Conservation (phyloP, 2,329 filamentous ascomycete genomes). For the Pestalotiopsis fici region DNA sequence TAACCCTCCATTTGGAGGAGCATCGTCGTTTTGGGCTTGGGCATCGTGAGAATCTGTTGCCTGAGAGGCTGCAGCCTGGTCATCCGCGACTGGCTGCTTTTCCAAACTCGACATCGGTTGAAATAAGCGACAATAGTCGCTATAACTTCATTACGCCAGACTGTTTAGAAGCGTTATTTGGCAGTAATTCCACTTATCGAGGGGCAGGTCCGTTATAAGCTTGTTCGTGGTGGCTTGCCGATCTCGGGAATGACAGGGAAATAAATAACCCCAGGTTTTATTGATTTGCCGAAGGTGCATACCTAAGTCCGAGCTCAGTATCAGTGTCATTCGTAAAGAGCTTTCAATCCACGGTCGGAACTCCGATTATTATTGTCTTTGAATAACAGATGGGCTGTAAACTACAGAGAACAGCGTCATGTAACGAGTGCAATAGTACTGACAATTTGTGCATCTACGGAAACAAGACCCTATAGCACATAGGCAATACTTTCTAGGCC, state of each 20-base stretch:
- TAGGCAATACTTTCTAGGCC: not conserved
- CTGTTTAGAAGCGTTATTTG: not conserved
- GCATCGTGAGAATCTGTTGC: not conserved
- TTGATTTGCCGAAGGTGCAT: not conserved
- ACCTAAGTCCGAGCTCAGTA: not conserved
- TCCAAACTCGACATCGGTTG: not conserved
- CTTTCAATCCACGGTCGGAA: not conserved
- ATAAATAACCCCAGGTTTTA: not conserved
- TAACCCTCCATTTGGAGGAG: constrained; percentile 20
- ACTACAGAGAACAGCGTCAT: not conserved
- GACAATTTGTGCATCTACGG: not conserved
- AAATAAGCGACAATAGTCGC: not conserved
- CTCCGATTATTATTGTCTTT: too few relatives aligned
- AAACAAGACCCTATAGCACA: not conserved
- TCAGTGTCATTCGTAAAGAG: not conserved
- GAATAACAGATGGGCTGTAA: too few relatives aligned
- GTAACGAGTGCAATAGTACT: not conserved
- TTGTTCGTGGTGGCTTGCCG: not conserved
- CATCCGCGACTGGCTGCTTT: not conserved
- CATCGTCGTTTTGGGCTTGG: not conserved
- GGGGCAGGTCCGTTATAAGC: not conserved
- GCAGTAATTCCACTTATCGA: not conserved
- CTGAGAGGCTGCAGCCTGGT: not conserved
- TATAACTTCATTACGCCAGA: not conserved
- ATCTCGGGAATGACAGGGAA: not conserved